A percentile compares a stretch with the other conserved stretches of the same genome.
Evolutionary conservation across 495 filamentous ascomycete genomes (phyloP).

Genomic region (Annulohypoxylon moriforme): DNA sequence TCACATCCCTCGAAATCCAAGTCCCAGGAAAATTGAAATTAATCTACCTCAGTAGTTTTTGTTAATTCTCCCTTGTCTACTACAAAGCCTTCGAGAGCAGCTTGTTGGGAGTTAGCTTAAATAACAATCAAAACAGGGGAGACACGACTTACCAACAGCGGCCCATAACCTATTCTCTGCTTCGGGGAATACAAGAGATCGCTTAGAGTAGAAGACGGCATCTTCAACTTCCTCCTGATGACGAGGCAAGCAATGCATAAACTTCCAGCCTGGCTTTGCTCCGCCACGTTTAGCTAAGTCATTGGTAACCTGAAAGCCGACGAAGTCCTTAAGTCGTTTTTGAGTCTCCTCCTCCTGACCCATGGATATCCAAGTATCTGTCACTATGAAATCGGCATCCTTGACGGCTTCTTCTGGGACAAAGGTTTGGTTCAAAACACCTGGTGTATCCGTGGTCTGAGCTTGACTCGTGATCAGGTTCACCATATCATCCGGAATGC

Average conservation of each 20-base stretch:
- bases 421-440: conserved; percentile 76
- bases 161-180: conserved; percentile 95
- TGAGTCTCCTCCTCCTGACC: conserved; percentile 88
- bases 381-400: conserved; percentile 89
- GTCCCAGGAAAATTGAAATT: too few relatives aligned
- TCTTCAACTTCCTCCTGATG: conserved; percentile 94
- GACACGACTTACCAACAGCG: conserved; percentile 69
- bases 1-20: neutral
- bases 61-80: conserved; percentile 81
- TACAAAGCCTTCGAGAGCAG: conserved; percentile 88
- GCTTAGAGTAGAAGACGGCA: conserved; percentile 87
- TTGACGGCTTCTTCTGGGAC: conserved; percentile 90
- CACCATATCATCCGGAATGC: conserved; percentile 77
- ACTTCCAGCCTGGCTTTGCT: conserved; percentile 91
- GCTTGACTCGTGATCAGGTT: conserved; percentile 72
- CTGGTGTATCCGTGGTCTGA: conserved; percentile 65
- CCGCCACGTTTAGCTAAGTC: conserved; percentile 85
- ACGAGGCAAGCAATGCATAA: conserved; percentile 98
- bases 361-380: conserved; percentile 98
- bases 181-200: conserved; percentile 89
- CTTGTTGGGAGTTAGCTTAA: conserved; percentile 51
- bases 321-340: conserved; percentile 81
- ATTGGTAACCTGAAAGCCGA: conserved; percentile 88
- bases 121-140: neutral
- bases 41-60: neutral